Percentiles rank a stretch among this genome's conserved stretches.
Evolutionary conservation across 495 filamentous ascomycete species (phyloP).

Genomic region (Xylaria nigripes): DNA sequence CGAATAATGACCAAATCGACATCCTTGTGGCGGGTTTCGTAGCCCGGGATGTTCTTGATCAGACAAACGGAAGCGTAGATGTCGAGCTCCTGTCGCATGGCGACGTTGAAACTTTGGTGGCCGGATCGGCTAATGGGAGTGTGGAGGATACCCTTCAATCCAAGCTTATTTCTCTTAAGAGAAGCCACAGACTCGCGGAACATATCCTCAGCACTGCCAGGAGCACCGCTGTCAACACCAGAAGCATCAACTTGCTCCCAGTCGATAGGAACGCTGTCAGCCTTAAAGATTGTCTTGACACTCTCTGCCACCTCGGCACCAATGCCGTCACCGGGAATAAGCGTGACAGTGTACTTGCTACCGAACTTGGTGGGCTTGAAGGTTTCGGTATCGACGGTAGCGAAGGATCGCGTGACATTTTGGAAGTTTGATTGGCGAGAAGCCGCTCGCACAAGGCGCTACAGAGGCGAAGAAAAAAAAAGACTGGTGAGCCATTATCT

Average conservation of each 20-base stretch:
- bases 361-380: conserved; percentile 99
- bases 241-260: conserved; percentile 98
- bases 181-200: conserved; percentile 93
- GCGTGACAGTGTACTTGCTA: conserved; percentile 96
- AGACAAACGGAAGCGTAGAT: conserved; percentile 98
- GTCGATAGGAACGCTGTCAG: conserved; percentile 95
- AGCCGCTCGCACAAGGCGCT: conserved; percentile 51
- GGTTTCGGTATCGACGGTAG: conserved; percentile 77
- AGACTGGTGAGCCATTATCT: conserved; percentile 5
- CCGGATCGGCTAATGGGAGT: conserved; percentile 94
- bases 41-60: conserved; percentile 98
- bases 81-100: conserved; percentile 95
- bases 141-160: conserved; percentile 93
- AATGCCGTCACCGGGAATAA: conserved; percentile 97
- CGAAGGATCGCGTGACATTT: conserved; percentile 44
- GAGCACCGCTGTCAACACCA: conserved; percentile 66
- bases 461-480: conserved; percentile 17
- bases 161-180: conserved; percentile 94
- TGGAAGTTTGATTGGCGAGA: conserved; percentile 39
- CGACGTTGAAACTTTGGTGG: conserved; percentile 99
- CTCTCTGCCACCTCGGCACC: conserved; percentile 96
- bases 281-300: conserved; percentile 98
- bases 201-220: conserved; percentile 86
- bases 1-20: conserved; percentile 98
- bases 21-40: conserved; percentile 90